Conservation (phyloP, 805 yeast species). For the Cyberlindnera xishuangbannaensis region DNA sequence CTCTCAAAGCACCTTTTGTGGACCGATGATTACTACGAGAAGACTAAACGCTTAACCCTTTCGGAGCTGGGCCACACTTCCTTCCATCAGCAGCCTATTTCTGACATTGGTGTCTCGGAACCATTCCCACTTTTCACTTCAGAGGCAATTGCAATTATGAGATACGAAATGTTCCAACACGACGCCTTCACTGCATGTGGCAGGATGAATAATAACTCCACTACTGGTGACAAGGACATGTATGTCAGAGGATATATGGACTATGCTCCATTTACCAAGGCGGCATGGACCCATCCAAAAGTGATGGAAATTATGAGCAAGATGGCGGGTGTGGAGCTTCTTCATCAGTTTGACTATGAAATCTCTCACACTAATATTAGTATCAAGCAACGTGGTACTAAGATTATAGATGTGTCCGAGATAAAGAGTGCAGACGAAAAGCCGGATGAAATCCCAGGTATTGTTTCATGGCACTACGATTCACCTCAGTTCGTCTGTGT, state of each 20-base stretch:
- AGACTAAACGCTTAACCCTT: conserved; percentile 36
- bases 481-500: conserved; percentile 64
- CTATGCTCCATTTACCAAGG: conserved; percentile 44
- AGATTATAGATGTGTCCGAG: conserved; percentile 3
- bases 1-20: conserved; percentile 33
- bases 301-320: conserved; percentile 45
- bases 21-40: conserved; percentile 32
- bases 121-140: conserved; percentile 59
- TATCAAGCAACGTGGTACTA: conserved; percentile 28
- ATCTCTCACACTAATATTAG: conserved; percentile 48
- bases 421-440: conserved; percentile 5
- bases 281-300: conserved; percentile 56
- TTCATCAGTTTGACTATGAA: conserved; percentile 39
- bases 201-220: conserved; percentile 36
- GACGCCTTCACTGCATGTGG: conserved; percentile 41
- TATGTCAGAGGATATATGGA: conserved; percentile 44
- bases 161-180: conserved; percentile 44
- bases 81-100: conserved; percentile 39
- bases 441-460: conserved; percentile 37
- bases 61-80: conserved; percentile 40
- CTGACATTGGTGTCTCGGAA: conserved; percentile 50
- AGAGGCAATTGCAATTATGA: conserved; percentile 55
- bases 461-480: conserved; percentile 60
- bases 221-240: conserved; percentile 43
- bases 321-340: conserved; percentile 41